A percentile compares a stretch with the other conserved stretches of the same genome.
Evolutionary conservation across 2,329 filamentous ascomycete genomes (phyloP).

Genomic region (Epichloe sp.): DNA sequence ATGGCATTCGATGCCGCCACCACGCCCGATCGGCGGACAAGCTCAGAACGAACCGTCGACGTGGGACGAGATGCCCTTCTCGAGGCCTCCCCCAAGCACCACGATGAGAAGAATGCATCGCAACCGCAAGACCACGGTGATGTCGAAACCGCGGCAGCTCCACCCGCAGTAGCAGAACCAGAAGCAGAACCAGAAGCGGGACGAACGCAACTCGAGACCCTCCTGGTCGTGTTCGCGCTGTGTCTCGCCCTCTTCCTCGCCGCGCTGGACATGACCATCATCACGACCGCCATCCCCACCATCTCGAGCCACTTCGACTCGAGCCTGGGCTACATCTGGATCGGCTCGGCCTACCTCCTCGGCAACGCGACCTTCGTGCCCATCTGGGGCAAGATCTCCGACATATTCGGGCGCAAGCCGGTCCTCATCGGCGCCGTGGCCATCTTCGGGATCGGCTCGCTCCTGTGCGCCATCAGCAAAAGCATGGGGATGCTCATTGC

Average conservation of each 20-base stretch:
- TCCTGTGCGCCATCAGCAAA: conserved; percentile 37
- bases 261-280: conserved; percentile 46
- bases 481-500: conserved; percentile 41
- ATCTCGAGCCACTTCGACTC: conserved; percentile 52
- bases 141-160: conserved; percentile 6
- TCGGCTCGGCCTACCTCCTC: conserved; percentile 61
- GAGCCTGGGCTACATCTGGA: conserved; percentile 61
- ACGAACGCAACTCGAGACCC: conserved; percentile 25
- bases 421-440: conserved; percentile 35
- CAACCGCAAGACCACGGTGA: background rate
- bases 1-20: conserved; percentile 3
- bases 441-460: conserved; percentile 41
- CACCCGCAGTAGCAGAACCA: conserved; percentile 9
- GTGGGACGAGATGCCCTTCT: conserved; percentile 10
- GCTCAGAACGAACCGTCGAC: conserved; percentile 17
- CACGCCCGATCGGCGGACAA: conserved; percentile 11
- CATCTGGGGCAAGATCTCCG: conserved; percentile 53
- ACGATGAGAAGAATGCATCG: background rate
- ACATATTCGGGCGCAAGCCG: conserved; percentile 46
- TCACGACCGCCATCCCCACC: conserved; percentile 54
- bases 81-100: background rate
- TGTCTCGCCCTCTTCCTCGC: conserved; percentile 37
- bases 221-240: conserved; percentile 28
- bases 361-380: conserved; percentile 54
- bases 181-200: conserved; percentile 21